Evolutionary conservation across 2,329 filamentous ascomycete species (phyloP).

Genomic region (Sclerotinia sclerotiorum): DNA sequence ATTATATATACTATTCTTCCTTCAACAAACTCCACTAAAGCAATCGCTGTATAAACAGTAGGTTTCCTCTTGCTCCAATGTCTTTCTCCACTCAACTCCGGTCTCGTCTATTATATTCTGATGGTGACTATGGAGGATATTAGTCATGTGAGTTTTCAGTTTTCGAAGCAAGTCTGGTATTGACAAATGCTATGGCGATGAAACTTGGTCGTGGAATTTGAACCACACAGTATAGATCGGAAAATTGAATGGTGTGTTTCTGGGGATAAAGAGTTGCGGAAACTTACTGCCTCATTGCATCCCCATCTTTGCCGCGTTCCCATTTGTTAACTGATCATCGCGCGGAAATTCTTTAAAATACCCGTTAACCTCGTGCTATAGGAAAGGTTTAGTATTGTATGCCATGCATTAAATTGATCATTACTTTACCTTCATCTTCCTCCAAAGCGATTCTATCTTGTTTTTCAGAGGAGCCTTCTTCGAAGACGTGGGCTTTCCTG

Average conservation of each 20-base stretch:
- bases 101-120: not conserved
- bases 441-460: conserved; percentile 10
- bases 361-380: not conserved
- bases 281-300: not conserved
- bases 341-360: not conserved
- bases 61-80: not conserved
- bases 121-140: not conserved
- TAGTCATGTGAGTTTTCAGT: not conserved
- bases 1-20: not conserved
- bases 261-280: not conserved
- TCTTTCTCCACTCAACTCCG: not conserved
- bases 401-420: not conserved
- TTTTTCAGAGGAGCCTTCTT: conserved; percentile 1
- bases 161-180: not conserved
- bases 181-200: not conserved
- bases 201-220: not conserved
- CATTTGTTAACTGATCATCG: not conserved
- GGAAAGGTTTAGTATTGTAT: not conserved
- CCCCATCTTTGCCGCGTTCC: too few species aligned
- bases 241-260: not conserved
- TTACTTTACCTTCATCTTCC: not conserved
- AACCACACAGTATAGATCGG: not conserved
- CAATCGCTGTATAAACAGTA: conserved; percentile 1
- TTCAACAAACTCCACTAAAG: not conserved
- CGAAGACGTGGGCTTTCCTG: not conserved